Evolutionary conservation across 2,329 filamentous ascomycete genomes (phyloP), one percentile per base, ranked within the genome.

Genomic region (Tolypocladium guangdongense): DNA sequence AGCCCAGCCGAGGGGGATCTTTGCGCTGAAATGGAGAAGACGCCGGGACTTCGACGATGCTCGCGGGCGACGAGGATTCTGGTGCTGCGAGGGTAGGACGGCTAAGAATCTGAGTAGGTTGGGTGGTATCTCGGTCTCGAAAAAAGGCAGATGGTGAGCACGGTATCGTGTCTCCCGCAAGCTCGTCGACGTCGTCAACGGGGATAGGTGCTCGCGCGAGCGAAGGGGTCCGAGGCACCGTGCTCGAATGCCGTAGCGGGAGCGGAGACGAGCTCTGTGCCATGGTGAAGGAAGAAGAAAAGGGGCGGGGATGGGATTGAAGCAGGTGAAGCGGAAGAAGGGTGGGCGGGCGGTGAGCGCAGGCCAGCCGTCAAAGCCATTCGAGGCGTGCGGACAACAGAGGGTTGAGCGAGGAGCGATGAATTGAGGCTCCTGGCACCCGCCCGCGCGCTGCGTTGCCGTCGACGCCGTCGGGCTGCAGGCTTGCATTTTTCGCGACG

Each of bases 41-140:
- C n/a, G 89, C 88, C 33, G 86, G 84, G 3, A 96, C 91, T 67
- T 96, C 91, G 53, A 96, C 65, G 20, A 74, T 62, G 36, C 73
- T 72, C 30, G 68, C 60, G 10, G 73, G 72, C 0, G 78, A 78
- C 8, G 76, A 74, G 27, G 70, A 70, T 46, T 62, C 57, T 33
- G 63, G 52, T 2, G 63, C 52, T 2, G 58, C 57, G 35, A 75
- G 66, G 3, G 65, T 65, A 0, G 71, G 68, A 4, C 70, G 70
- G 49, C 69, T 67, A 22, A 78, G 64, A 18, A 78, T 64, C 56
- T 80, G 75, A 1, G 74, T 78, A 0, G 74, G 68, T 56, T 78
- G 75, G 30, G 75, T 78, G 4, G 58, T 61, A 24, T 63, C 58
- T 49, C 60, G 57, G 41, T 63, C 65, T 37, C 61, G 63, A 30